Conservation (phyloP, 495 filamentous ascomycete species). For the Lepraria neglecta region DNA sequence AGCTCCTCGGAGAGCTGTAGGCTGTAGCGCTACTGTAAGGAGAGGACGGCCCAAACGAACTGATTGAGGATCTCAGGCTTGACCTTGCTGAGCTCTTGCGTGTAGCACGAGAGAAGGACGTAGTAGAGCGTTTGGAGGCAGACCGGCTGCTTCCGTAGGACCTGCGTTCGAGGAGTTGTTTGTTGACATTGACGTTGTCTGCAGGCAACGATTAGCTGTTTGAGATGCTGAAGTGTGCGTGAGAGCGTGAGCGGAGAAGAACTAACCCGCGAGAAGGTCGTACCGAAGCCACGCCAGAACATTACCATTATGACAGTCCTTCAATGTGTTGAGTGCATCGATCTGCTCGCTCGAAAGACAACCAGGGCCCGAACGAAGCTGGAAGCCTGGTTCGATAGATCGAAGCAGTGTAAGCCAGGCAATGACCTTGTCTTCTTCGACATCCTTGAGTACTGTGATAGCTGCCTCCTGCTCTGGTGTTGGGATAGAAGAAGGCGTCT, state of each 20-base stretch:
- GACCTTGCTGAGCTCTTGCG: constrained; percentile 6
- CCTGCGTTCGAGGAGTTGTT: background rate
- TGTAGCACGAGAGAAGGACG: background rate
- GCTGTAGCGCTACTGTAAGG: background rate
- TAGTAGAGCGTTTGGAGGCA: background rate
- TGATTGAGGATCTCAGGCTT: constrained; percentile 3
- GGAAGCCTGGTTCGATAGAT: constrained; percentile 1
- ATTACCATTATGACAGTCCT: background rate
- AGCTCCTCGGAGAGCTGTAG: constrained; percentile 6
- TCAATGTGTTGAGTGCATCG: constrained; percentile 3
- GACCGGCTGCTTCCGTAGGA: constrained; percentile 3
- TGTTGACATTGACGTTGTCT: constrained; percentile 4
- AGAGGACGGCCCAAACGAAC: background rate
- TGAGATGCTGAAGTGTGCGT: background rate
- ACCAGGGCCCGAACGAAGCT: background rate
- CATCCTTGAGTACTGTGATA: background rate
- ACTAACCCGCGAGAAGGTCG: background rate
- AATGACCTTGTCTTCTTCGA: background rate
- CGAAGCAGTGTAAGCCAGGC: constrained; percentile 10
- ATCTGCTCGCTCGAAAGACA: constrained; percentile 4
- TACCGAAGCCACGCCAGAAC: background rate
- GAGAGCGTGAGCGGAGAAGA: no score
- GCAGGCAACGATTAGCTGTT: background rate
- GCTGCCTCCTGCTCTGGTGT: constrained; percentile 1
- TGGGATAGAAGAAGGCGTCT: background rate